Conservation (phyloP, 1,284 basidiomycete species). For the Apiotrichum mycotoxinovorans region DNA sequence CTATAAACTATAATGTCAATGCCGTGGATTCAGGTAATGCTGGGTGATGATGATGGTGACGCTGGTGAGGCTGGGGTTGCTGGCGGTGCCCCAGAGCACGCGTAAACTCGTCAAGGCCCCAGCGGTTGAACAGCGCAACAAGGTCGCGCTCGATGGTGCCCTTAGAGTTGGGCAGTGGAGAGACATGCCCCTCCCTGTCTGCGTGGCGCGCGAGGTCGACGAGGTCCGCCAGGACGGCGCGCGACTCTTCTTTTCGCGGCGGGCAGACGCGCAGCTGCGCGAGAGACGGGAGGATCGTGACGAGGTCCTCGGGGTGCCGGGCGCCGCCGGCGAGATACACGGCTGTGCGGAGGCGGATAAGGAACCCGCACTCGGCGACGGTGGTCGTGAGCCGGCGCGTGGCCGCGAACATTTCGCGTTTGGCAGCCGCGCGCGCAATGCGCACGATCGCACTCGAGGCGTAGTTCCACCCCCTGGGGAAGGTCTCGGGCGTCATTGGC, state of each 20-base stretch:
- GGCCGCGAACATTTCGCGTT: neutral
- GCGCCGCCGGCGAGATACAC: constrained; percentile 7
- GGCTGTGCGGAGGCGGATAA: neutral
- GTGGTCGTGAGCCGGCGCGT: neutral
- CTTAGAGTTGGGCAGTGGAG: neutral
- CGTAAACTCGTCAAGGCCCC: neutral
- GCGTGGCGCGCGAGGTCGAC: neutral
- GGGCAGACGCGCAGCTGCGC: neutral
- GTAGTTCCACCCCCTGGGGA: neutral
- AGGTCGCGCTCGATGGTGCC: neutral
- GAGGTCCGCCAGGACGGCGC: neutral
- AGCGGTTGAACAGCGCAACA: neutral
- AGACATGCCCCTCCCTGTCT: neutral
- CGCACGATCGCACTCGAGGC: neutral
- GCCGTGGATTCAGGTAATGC: too few relatives aligned
- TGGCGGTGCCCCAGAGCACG: too few relatives aligned
- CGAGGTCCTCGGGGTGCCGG: constrained; percentile 8
- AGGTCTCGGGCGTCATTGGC: neutral
- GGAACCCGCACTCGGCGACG: neutral
- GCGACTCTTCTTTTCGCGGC: neutral
- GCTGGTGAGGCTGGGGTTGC: too few relatives aligned
- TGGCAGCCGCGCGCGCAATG: neutral
- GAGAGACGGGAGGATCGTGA: neutral
- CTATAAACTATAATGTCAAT: too few relatives aligned
- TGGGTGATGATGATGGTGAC: too few relatives aligned